Base-by-base conservation (phyloP, 192 early-diverging fungal species). In the Umbelopsis sp. region DNA sequence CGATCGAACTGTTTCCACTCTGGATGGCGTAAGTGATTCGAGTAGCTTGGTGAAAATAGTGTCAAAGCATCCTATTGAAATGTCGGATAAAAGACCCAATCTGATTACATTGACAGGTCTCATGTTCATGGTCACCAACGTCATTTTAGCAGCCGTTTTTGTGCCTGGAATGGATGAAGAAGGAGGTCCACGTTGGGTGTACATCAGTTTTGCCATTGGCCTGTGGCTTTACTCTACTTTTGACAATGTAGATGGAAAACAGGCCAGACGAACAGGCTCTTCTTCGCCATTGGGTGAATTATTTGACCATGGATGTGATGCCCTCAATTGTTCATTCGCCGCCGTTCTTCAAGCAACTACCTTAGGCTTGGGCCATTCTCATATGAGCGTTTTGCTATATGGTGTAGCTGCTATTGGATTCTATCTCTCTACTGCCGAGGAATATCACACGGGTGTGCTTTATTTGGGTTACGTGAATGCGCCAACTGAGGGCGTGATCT, bases 241-340 rank as follows among this genome's bases (percentile, higher is more conserved):
- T 71, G 96, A 97, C 74, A 92, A 92, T 45, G 91, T 98, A 74
- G 96, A 98, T 72, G 96, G 96, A 31, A 96, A 96, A 80, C 96
- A 98, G 77, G 96, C 96, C 14, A 84, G 96, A 56, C 84, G 94
- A 47, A 96, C 95, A 38, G 91, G 91, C 59, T 89, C 94, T 11
- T 88, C 88, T 2, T 91, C 93, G 43, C 96, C 96, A 21, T 74
- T 98, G 72, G 96, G 96, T 25, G 96, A 98, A 82, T 83, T 98
- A 56, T 98, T 98, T 84, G 96, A 98, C 80, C 96, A 98, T 68
- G 93, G 95, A 52, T 94, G 66, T 47, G 51, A 67, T 32, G 73
- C 69, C 53, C 32, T 79, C 17, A 74, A 74, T 66, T 78, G 56
- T 56, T 77, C 72, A 0, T 79, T 79, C 68, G 73, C 73, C 25